Evolutionary conservation across 164 flowering plant species (phyloP).

Genomic region (Chloranthus sessilifolius): DNA sequence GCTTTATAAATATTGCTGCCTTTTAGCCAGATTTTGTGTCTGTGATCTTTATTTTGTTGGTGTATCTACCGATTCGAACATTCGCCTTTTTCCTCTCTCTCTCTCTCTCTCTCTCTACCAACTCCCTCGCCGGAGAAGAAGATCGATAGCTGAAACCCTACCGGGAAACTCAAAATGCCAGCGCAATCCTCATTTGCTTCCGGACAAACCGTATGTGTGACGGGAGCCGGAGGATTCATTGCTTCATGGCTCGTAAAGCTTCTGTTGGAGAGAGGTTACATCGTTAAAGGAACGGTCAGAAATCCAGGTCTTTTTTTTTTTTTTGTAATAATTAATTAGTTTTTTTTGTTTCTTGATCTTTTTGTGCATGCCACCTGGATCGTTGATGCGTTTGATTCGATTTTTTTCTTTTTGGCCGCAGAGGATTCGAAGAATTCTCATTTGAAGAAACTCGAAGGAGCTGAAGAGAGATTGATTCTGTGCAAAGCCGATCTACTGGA

Average conservation of each 20-base stretch:
- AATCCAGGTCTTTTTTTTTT: conserved; percentile 48
- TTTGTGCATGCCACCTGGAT: background rate
- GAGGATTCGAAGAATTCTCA: conserved; percentile 88
- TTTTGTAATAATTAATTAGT: conserved; percentile 2
- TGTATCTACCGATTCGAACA: background rate
- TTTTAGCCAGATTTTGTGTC: background rate
- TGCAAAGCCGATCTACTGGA: conserved; percentile 81
- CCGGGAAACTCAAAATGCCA: conserved; percentile 24
- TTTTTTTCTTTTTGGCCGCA: conserved; percentile 21
- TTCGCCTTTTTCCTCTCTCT: background rate
- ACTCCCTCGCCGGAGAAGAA: too few species aligned
- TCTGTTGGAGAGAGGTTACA: conserved; percentile 60
- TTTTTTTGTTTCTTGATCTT: background rate
- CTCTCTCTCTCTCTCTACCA: background rate
- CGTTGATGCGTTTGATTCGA: background rate
- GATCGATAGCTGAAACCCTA: background rate
- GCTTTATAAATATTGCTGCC: background rate
- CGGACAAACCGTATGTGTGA: conserved; percentile 64
- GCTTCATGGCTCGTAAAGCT: conserved; percentile 85
- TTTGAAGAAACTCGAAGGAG: conserved; percentile 77
- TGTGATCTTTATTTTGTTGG: background rate
- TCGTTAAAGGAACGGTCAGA: conserved; percentile 71
- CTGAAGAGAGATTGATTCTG: conserved; percentile 58
- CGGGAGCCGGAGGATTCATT: conserved; percentile 86
- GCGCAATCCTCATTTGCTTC: conserved; percentile 21